Evolutionary conservation across 257 asterid species (phyloP), one percentile per base, ranked within the genome.

Genomic region (Avicennia marina): DNA sequence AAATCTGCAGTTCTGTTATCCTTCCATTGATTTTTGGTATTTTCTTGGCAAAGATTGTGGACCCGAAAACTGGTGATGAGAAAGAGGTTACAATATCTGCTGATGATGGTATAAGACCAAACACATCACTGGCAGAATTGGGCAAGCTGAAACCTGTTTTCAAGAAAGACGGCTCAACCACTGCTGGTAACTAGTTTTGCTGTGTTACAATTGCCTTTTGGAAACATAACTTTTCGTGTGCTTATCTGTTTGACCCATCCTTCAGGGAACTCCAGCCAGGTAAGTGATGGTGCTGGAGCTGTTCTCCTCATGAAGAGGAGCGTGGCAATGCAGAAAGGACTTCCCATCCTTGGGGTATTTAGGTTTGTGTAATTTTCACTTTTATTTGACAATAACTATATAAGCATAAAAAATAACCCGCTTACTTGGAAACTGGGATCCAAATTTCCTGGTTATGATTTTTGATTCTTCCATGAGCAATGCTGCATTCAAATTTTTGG

Each of bases 211-310:
- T 36, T 15, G 21, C 43, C 8, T 36, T 26, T 44, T 42, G 44
- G 26, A 67, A 29, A 45, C 59, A 29, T 58, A 48, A 48, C 31
- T 45, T 63, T 31, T 58, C 13, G 4, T 49, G 13, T 61, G 11
- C 58, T 41, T 39, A 55, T 31, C 53, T 48, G 26, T 60, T 53
- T 38, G 29, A 60, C 43, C 32, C 41, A 31, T 39, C 21, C 22
- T 65, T 55, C 67, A 93, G 98, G 96, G 64, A 93, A 89, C 60
- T 89, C 99, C 53, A 93, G 99, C 78, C 99, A 89, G 75, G 95
- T 93, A 44, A 84, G 83, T 74, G 99, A 93, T 68, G 99, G 99
- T 62, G 97, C 99, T 64, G 99, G 94, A 64, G 99, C 96, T 51
- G 99, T 93, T 58, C 96, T 93, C 2, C 94, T 93, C 53, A 93